These are phyloP conservation scores for Misopates orontium DNA, from an alignment of 257 asterid genomes.

Conservation along the genomic window DNA sequence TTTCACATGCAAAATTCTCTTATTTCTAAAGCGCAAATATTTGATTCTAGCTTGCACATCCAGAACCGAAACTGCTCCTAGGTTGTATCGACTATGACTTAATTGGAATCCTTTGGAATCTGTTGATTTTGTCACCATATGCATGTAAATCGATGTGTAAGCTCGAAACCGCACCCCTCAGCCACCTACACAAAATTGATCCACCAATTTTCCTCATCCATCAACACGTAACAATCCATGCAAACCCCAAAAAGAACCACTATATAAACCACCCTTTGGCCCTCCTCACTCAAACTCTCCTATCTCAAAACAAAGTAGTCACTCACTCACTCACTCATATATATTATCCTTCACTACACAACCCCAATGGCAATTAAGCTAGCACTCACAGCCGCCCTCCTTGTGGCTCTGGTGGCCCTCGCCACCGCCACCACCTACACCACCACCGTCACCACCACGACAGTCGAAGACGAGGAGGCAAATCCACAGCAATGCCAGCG, in stretches of 20 bases:
- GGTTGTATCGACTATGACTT: too few species aligned
- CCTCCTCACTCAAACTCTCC: not conserved
- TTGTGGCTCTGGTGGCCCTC: constrained; percentile 44
- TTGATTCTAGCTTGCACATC: too few species aligned
- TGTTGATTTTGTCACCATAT: not conserved
- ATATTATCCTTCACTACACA: not conserved
- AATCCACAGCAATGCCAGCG: constrained; percentile 34
- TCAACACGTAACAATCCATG: constrained; percentile 46
- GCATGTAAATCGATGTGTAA: constrained; percentile 38
- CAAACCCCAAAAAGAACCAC: constrained; percentile 26
- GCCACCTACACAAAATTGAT: not conserved
- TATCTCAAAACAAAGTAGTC: not conserved
- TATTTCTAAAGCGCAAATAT: too few species aligned
- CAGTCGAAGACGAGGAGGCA: constrained; percentile 27
- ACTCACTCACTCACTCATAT: too few species aligned
- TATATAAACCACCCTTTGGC: constrained; percentile 24
- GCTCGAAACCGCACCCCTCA: constrained; percentile 11
- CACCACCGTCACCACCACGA: constrained; percentile 40
- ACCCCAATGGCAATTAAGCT: constrained; percentile 36
- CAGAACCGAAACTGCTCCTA: too few species aligned
- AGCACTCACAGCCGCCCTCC: constrained; percentile 34
- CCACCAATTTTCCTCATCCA: constrained; percentile 15
- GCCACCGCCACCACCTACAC: constrained; percentile 39
- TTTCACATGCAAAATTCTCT: too few species aligned
- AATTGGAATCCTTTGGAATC: too few species aligned